Conservation (phyloP, 2,329 filamentous ascomycete species). For the Aspergillus pseudoviridinutans region DNA sequence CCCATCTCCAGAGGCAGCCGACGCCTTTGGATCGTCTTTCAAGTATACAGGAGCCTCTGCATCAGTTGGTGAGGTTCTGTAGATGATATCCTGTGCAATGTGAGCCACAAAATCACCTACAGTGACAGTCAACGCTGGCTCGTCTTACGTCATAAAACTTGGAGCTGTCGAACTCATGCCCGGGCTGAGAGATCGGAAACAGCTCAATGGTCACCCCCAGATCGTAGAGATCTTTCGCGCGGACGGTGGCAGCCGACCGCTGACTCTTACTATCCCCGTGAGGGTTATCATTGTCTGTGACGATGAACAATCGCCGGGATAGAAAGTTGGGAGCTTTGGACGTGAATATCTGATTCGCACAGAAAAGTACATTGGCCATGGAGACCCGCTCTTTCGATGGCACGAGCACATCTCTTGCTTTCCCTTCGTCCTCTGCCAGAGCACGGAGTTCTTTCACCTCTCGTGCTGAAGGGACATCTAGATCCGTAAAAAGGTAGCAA, state of each 20-base stretch:
- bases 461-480: conserved; percentile 79
- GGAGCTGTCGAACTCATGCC: conserved; percentile 69
- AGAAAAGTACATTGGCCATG: conserved; percentile 89
- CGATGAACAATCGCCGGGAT: conserved; percentile 87
- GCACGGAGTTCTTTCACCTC: conserved; percentile 78
- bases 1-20: conserved; percentile 68
- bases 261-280: conserved; percentile 68
- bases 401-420: conserved; percentile 63
- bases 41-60: conserved; percentile 62
- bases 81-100: conserved; percentile 72
- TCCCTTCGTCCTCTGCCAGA: conserved; percentile 74
- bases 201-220: conserved; percentile 87
- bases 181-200: conserved; percentile 75
- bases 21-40: conserved; percentile 48
- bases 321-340: conserved; percentile 92
- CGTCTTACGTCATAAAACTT: conserved; percentile 82
- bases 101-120: conserved; percentile 13
- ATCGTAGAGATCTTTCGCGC: conserved; percentile 93
- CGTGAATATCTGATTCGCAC: conserved; percentile 93
- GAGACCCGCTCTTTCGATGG: conserved; percentile 66
- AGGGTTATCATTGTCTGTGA: conserved; percentile 90
- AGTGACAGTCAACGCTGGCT: background rate
- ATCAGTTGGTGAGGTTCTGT: conserved; percentile 66
- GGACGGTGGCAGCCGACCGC: conserved; percentile 72
- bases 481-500: conserved; percentile 85